Conservation (phyloP, 1,139 yeast genomes). For the Blastobotrys petasosporus region DNA sequence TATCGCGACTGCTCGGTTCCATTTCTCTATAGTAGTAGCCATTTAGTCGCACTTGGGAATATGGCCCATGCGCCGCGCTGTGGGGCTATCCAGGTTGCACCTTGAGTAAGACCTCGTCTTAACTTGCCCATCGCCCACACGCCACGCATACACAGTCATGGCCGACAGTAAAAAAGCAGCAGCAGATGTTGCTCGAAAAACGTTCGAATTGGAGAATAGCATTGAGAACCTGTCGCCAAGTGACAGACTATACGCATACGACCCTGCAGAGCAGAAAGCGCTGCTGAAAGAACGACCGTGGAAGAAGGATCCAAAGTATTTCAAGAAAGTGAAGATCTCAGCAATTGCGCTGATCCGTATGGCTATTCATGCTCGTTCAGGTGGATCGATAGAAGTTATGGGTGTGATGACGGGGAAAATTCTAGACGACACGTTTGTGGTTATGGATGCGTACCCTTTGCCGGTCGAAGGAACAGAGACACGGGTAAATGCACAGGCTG, state of each 20-base stretch:
- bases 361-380: slow-evolving; percentile 75
- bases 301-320: slow-evolving; percentile 51
- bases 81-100: neutral
- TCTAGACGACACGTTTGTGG: slow-evolving; percentile 51
- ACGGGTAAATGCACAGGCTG: slow-evolving; percentile 88
- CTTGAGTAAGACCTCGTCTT: neutral
- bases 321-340: slow-evolving; percentile 61
- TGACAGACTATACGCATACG: slow-evolving; percentile 29
- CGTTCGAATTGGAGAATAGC: slow-evolving; percentile 35
- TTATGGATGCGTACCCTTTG: slow-evolving; percentile 75
- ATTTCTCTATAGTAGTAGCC: slow-evolving; percentile 4
- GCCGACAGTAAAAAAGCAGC: neutral
- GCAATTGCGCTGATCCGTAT: slow-evolving; percentile 73
- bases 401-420: slow-evolving; percentile 87
- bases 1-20: slow-evolving; percentile 10
- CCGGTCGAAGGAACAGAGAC: slow-evolving; percentile 98
- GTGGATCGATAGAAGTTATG: slow-evolving; percentile 92
- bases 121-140: neutral
- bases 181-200: slow-evolving; percentile 17
- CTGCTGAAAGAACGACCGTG: slow-evolving; percentile 38
- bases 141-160: neutral
- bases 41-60: neutral
- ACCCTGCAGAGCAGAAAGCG: slow-evolving; percentile 29
- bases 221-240: slow-evolving; percentile 21
- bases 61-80: neutral